Evolutionary conservation across 2,329 filamentous ascomycete genomes (phyloP).

Genomic region (Sporothrix inflata): DNA sequence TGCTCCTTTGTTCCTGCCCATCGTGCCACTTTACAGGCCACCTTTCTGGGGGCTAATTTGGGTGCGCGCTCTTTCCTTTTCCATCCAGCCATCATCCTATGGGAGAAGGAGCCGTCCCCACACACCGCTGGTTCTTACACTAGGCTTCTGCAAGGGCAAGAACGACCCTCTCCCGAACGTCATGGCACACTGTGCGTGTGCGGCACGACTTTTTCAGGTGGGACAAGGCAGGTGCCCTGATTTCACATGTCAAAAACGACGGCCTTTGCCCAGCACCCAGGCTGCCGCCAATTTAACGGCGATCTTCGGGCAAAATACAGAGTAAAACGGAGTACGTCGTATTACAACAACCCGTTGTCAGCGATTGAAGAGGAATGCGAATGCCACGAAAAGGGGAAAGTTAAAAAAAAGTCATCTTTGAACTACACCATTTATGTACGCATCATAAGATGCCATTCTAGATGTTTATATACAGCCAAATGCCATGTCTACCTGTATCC

Average conservation of each 20-base stretch:
- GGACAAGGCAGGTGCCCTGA: not conserved
- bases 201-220: not conserved
- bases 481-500: not conserved
- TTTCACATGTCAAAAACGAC: conserved; percentile 26
- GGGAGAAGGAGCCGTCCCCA: not conserved
- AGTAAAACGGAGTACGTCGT: not conserved
- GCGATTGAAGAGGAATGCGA: not conserved
- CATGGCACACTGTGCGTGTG: too few species aligned
- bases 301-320: not conserved
- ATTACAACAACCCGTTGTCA: not conserved
- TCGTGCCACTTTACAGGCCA: conserved; percentile 25
- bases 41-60: not conserved
- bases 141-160: not conserved
- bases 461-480: not conserved
- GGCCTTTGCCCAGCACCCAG: not conserved
- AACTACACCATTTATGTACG: not conserved
- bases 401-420: not conserved
- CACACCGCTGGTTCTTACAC: not conserved
- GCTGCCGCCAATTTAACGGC: conserved; percentile 12
- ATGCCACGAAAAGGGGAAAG: not conserved
- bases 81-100: not conserved
- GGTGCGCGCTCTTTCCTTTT: not conserved
- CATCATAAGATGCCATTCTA: not conserved
- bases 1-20: not conserved
- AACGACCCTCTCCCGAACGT: not conserved